phyloP scores from a whole-genome alignment of 495 filamentous ascomycete species.

The Hypoxylon perforatum region DNA sequence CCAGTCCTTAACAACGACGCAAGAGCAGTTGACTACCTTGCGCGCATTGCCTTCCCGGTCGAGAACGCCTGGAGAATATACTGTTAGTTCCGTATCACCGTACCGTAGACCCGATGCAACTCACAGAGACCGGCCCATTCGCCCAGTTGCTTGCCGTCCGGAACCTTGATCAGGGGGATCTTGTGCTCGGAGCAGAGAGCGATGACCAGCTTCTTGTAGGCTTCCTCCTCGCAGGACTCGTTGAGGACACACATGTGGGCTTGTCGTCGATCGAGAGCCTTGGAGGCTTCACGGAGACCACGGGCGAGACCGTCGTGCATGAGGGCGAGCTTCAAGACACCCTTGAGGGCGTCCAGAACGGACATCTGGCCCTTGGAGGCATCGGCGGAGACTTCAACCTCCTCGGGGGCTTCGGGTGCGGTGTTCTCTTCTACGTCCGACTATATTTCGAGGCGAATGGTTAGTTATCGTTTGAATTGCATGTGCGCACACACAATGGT shows the following conservation, averaged over 20 bases:
- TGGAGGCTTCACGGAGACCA: constrained; percentile 95
- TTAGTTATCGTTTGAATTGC: constrained; percentile 22
- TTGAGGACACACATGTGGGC: constrained; percentile 99
- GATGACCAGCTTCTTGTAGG: constrained; percentile 99
- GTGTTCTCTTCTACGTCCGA: constrained; percentile 82
- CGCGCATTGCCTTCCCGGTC: constrained; percentile 99
- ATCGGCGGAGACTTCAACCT: constrained; percentile 92
- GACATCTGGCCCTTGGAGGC: constrained; percentile 93
- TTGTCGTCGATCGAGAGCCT: constrained; percentile 96
- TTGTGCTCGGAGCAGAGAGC: constrained; percentile 98
- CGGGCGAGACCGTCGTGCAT: constrained; percentile 99
- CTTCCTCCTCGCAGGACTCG: constrained; percentile 99
- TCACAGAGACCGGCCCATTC: constrained; percentile 99
- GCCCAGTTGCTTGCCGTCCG: constrained; percentile 98
- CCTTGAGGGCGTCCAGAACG: constrained; percentile 97
- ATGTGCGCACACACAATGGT: constrained; percentile 27
- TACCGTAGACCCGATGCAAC: constrained; percentile 51
- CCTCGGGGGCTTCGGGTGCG: constrained; percentile 80
- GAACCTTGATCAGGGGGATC: constrained; percentile 99
- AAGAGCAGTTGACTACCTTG: constrained; percentile 99
- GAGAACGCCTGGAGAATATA: constrained; percentile 76
- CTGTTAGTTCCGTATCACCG: constrained; percentile 24
- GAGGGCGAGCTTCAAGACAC: constrained; percentile 95
- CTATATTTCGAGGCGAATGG: constrained; percentile 45
- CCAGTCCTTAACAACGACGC: constrained; percentile 99